Evolutionary conservation across 495 filamentous ascomycete species (phyloP).

Genomic region (Xylaria cubensis): DNA sequence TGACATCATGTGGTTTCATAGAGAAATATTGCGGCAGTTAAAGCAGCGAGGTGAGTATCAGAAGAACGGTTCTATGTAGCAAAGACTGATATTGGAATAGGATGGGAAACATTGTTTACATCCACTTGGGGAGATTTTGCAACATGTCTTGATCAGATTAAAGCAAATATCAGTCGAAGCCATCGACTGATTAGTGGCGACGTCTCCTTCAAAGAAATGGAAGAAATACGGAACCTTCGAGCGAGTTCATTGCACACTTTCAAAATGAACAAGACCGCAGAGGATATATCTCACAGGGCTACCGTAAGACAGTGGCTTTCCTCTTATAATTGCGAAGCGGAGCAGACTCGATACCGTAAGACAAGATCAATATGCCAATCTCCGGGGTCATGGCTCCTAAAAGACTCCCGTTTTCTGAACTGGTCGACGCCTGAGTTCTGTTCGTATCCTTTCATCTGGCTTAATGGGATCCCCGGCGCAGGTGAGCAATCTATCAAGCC

Average conservation of each 20-base stretch:
- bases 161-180: constrained; percentile 34
- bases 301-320: constrained; percentile 6
- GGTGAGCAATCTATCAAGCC: background rate
- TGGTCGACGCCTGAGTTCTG: background rate
- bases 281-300: background rate
- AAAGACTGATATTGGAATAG: background rate
- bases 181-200: background rate
- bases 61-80: background rate
- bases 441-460: constrained; percentile 4
- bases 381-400: constrained; percentile 3
- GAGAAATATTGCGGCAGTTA: constrained; percentile 42
- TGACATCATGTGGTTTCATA: constrained; percentile 56
- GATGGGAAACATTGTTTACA: constrained; percentile 39
- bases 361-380: background rate
- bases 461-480: constrained; percentile 6
- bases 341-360: background rate
- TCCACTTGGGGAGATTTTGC: constrained; percentile 50
- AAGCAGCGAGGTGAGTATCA: constrained; percentile 32
- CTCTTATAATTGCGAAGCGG: background rate
- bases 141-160: constrained; percentile 39
- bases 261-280: background rate
- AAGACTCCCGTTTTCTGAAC: background rate
- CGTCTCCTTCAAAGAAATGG: constrained; percentile 1
- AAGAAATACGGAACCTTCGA: background rate
- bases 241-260: background rate